These are phyloP conservation scores for Wickerhamia fluorescens DNA, from an alignment of 805 yeast genomes.

Conservation along the genomic window DNA sequence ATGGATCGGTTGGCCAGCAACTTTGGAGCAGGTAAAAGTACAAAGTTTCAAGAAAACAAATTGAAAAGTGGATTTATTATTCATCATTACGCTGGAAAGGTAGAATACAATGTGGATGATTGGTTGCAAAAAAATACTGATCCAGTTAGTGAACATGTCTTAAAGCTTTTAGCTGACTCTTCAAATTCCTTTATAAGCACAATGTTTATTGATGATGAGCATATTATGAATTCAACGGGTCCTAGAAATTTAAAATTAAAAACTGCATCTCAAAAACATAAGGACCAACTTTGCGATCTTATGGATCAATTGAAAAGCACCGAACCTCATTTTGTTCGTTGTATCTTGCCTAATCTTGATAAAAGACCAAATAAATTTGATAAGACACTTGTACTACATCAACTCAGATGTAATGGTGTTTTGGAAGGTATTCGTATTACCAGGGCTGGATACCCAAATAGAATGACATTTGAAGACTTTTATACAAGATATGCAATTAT, in stretches of 20 bases:
- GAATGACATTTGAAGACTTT: slow-evolving; percentile 79
- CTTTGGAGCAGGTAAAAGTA: slow-evolving; percentile 44
- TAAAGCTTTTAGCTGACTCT: slow-evolving; percentile 55
- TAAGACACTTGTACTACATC: slow-evolving; percentile 73
- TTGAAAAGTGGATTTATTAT: slow-evolving; percentile 72
- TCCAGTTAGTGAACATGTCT: slow-evolving; percentile 74
- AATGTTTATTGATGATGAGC: slow-evolving; percentile 42
- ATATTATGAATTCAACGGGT: slow-evolving; percentile 10
- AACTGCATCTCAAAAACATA: slow-evolving; percentile 85
- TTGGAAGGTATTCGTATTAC: slow-evolving; percentile 96
- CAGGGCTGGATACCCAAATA: slow-evolving; percentile 93
- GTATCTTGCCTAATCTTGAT: slow-evolving; percentile 82
- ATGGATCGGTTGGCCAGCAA: slow-evolving; percentile 67
- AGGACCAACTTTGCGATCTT: slow-evolving; percentile 68
- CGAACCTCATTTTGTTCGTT: slow-evolving; percentile 94
- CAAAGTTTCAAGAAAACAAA: slow-evolving; percentile 65
- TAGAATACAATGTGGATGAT: slow-evolving; percentile 85
- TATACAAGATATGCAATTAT: slow-evolving; percentile 68
- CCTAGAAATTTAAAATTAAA: slow-evolving; percentile 35
- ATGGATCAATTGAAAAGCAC: slow-evolving; percentile 72
- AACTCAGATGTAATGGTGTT: slow-evolving; percentile 94
- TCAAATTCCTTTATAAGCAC: slow-evolving; percentile 46
- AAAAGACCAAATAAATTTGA: slow-evolving; percentile 70
- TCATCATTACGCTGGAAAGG: slow-evolving; percentile 93
- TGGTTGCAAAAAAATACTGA: slow-evolving; percentile 95